Evolutionary conservation across 2,329 filamentous ascomycete species (phyloP).

Genomic region (Penicillium sp.): DNA sequence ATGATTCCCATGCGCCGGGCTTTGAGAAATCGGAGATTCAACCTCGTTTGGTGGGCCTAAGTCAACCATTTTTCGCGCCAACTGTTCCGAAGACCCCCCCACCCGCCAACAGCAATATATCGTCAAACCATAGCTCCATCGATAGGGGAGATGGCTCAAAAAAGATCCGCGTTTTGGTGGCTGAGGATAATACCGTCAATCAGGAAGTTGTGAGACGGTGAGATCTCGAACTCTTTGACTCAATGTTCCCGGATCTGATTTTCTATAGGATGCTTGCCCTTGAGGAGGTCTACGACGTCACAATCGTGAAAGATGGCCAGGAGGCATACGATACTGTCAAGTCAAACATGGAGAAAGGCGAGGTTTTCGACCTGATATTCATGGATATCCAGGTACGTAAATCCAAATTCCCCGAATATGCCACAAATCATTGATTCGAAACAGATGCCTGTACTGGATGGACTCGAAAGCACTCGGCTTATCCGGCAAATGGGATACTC

Average conservation of each 20-base stretch:
- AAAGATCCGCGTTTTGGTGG: conserved; percentile 75
- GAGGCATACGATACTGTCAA: conserved; percentile 87
- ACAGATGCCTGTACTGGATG: conserved; percentile 87
- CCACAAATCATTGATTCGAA: neutral
- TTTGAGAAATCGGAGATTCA: conserved; percentile 63
- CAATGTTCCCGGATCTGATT: neutral
- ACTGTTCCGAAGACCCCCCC: conserved; percentile 32
- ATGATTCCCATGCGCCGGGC: conserved; percentile 36
- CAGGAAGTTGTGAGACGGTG: conserved; percentile 56
- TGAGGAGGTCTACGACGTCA: conserved; percentile 67
- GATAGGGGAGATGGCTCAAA: conserved; percentile 66
- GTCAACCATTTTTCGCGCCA: conserved; percentile 72
- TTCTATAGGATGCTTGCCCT: conserved; percentile 59
- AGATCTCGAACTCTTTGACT: neutral
- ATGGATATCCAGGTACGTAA: conserved; percentile 72
- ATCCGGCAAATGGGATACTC: conserved; percentile 86
- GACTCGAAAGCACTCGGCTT: conserved; percentile 79
- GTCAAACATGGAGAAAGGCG: conserved; percentile 72
- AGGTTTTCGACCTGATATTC: conserved; percentile 83
- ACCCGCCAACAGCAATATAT: conserved; percentile 13
- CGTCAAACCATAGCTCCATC: conserved; percentile 63
- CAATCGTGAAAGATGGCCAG: conserved; percentile 81
- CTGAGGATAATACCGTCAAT: conserved; percentile 73
- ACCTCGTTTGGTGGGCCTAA: conserved; percentile 78
- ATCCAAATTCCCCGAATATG: neutral